These are phyloP conservation scores for Tylopilus vinaceipallidus DNA, from an alignment of 768 basidiomycete species.

Conservation along the genomic window DNA sequence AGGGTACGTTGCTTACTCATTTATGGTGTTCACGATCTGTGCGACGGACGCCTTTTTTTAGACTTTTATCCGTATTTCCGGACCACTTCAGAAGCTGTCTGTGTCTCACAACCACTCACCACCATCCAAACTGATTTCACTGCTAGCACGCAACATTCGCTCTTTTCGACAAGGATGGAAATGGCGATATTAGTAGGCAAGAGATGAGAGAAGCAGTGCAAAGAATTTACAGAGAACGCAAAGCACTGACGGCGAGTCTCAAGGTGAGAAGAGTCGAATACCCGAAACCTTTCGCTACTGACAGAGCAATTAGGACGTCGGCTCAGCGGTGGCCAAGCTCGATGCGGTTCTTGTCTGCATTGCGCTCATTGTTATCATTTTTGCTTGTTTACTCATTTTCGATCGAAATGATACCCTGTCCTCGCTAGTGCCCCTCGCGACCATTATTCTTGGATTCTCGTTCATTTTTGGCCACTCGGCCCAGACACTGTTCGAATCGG, in stretches of 20 bases:
- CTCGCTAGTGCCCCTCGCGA: constrained; percentile 76
- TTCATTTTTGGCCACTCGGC: constrained; percentile 86
- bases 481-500: constrained; percentile 75
- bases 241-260: constrained; percentile 64
- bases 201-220: constrained; percentile 86
- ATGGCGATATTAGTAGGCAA: constrained; percentile 72
- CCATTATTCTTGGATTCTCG: constrained; percentile 78
- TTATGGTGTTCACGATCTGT: not conserved
- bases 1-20: constrained; percentile 44
- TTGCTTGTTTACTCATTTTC: constrained; percentile 75
- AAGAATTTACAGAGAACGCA: constrained; percentile 76
- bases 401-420: constrained; percentile 60
- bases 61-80: constrained; percentile 81
- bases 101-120: constrained; percentile 1
- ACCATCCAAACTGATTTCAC: not conserved
- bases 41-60: constrained; percentile 24
- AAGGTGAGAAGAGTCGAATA: constrained; percentile 44
- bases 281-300: not conserved
- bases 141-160: constrained; percentile 62
- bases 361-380: constrained; percentile 57
- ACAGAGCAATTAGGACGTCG: constrained; percentile 52
- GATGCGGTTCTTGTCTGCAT: constrained; percentile 69
- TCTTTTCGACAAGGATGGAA: constrained; percentile 78
- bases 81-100: constrained; percentile 66
- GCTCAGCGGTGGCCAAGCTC: constrained; percentile 71